Evolutionary conservation across 2,329 filamentous ascomycete genomes (phyloP), one percentile per base, ranked within the genome.

Genomic region (Lachnellula suecica): DNA sequence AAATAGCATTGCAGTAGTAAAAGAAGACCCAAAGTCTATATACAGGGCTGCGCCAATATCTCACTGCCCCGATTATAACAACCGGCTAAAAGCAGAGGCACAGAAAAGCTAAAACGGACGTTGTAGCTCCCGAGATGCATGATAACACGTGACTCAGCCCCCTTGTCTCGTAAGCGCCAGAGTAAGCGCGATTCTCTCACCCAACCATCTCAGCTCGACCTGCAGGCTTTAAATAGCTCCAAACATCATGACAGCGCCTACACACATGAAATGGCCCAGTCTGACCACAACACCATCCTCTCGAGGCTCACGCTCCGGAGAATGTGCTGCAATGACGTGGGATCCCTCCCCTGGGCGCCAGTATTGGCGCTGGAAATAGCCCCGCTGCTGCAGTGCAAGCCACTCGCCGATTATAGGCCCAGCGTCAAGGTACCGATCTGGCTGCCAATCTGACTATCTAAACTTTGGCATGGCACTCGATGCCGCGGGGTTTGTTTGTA

Each of bases 341-440:
- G 22, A 34, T n/a, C 24, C 41, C 23, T 41, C 17, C 31, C 15
- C 15, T 35, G 15, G 10, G 9, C 47, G 15, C n/a, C 23, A 48
- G 31, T 51, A 51, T 55, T 59, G 55, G 54, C 45, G 53, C 47
- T 50, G 37, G 41, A 49, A 52, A 57, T 56, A 53, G 55, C 43
- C 27, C 29, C 31, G 27, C 40, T 20, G 27, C 27, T 47, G 44
- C 27, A 43, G 29, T 24, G n/a, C 25, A 31, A 48, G 43, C n/a
- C 13, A 35, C 31, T 5, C 15, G 31, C 46, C 48, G 19, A 25
- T 49, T 45, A 47, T 45, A 47, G 44, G 51, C 29, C 19, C 42
- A 23, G 47, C 51, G 51, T 23, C 35, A 44, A 43, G 41, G 35
- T 40, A 19, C 11, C 37, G 17, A 40, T 40, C 37, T 40, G 17